These are phyloP conservation scores for Aspergillus ustus DNA, from an alignment of 2,329 filamentous ascomycete species.

Conservation along the genomic window DNA sequence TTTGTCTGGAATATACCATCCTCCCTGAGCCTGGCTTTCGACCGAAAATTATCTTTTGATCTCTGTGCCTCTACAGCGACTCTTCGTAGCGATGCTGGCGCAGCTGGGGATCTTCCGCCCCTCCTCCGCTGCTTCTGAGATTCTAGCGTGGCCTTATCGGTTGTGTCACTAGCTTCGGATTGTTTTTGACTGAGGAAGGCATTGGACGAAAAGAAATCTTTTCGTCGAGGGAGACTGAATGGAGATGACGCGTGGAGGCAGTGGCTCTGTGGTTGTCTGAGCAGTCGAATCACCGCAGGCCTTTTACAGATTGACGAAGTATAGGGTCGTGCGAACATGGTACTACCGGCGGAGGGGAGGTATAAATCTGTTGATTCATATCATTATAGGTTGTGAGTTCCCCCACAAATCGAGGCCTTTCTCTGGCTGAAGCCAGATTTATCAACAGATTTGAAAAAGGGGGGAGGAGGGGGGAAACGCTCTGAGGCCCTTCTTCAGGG, in stretches of 20 bases:
- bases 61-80: conserved; percentile 85
- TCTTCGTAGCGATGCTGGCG: conserved; percentile 77
- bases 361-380: conserved; percentile 9
- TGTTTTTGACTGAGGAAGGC: conserved; percentile 55
- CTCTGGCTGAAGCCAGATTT: conserved; percentile 1
- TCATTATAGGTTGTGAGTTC: conserved; percentile 2
- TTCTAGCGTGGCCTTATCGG: conserved; percentile 24
- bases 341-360: conserved; percentile 29
- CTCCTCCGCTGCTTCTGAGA: conserved; percentile 52
- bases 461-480: too few species aligned
- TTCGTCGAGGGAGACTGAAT: conserved; percentile 53
- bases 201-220: conserved; percentile 70
- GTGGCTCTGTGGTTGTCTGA: conserved; percentile 38
- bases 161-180: conserved; percentile 21
- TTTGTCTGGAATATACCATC: conserved; percentile 44
- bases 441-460: background rate
- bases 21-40: conserved; percentile 47
- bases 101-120: conserved; percentile 54
- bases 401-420: background rate
- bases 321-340: conserved; percentile 40
- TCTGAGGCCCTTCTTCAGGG: background rate
- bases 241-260: conserved; percentile 40
- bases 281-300: conserved; percentile 27
- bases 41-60: conserved; percentile 58
- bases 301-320: conserved; percentile 40